These are phyloP conservation scores for Recurvomyces mirabilis DNA, from an alignment of 495 filamentous ascomycete genomes.

Conservation along the genomic window DNA sequence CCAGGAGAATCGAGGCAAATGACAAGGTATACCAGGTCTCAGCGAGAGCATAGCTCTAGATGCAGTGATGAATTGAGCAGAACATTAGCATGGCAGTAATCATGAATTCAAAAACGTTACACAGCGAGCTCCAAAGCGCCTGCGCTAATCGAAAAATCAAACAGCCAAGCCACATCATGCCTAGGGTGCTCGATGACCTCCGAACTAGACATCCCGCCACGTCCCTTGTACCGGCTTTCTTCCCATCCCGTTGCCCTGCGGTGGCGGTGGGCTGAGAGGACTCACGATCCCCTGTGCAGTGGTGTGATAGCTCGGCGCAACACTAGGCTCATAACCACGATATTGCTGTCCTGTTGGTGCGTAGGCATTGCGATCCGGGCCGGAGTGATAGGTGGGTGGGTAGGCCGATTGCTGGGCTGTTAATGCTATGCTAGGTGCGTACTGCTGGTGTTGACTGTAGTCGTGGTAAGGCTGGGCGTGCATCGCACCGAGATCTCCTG, in stretches of 20 bases:
- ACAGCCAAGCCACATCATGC: too few species aligned
- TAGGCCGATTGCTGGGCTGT: conserved; percentile 4
- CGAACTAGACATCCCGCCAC: conserved; percentile 30
- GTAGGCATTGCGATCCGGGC: conserved; percentile 9
- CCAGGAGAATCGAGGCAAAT: too few species aligned
- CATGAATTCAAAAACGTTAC: too few species aligned
- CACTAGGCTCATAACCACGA: conserved; percentile 8
- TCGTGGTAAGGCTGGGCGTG: conserved; percentile 14
- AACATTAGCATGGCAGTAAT: too few species aligned
- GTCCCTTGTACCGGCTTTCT: conserved; percentile 26
- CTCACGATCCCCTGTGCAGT: conserved; percentile 8
- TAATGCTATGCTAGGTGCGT: conserved; percentile 4
- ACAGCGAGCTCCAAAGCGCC: too few species aligned
- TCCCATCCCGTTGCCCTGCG: conserved; percentile 6
- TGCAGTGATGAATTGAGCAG: too few species aligned
- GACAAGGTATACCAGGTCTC: too few species aligned
- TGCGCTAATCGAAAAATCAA: too few species aligned
- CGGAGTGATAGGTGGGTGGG: conserved; percentile 13
- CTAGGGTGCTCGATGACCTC: too few species aligned
- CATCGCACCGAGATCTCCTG: conserved; percentile 14
- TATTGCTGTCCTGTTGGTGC: conserved; percentile 7
- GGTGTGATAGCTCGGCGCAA: conserved; percentile 11
- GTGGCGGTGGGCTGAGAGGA: too few species aligned
- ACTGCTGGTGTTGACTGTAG: conserved; percentile 12
- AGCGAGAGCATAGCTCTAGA: too few species aligned